Percentiles rank a stretch among this genome's conserved stretches.
phyloP scores from a whole-genome alignment of 1,139 yeast species.

The Hemisphaericaspora subhashii region DNA sequence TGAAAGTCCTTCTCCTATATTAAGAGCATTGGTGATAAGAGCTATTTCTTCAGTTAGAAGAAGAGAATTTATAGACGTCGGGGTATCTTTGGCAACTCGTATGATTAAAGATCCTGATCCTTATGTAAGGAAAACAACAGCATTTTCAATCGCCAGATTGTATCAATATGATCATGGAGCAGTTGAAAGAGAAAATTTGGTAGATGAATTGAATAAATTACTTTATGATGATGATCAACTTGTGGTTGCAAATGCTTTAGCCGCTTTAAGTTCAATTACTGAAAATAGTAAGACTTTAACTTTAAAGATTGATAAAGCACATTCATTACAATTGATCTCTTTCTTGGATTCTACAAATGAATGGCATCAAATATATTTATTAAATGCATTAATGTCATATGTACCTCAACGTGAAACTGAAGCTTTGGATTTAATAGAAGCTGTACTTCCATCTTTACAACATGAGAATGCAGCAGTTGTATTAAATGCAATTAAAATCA shows the following conservation, averaged over 20 bases:
- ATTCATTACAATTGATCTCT: slow-evolving; percentile 53
- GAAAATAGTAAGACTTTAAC: slow-evolving; percentile 52
- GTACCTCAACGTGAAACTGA: slow-evolving; percentile 70
- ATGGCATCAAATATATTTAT: slow-evolving; percentile 77
- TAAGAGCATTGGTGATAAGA: slow-evolving; percentile 55
- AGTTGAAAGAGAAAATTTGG: slow-evolving; percentile 47
- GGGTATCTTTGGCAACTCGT: slow-evolving; percentile 21
- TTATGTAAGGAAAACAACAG: slow-evolving; percentile 67
- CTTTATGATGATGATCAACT: slow-evolving; percentile 57
- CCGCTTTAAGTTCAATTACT: slow-evolving; percentile 66
- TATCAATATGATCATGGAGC: slow-evolving; percentile 56
- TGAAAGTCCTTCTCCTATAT: slow-evolving; percentile 32
- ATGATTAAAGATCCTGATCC: slow-evolving; percentile 57
- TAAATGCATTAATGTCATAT: slow-evolving; percentile 66
- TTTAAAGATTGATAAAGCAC: slow-evolving; percentile 55
- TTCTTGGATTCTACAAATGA: slow-evolving; percentile 62
- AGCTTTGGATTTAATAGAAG: slow-evolving; percentile 66
- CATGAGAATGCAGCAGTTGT: slow-evolving; percentile 85
- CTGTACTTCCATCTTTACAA: slow-evolving; percentile 70
- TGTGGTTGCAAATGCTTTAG: slow-evolving; percentile 73
- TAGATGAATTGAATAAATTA: slow-evolving; percentile 57
- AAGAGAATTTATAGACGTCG: slow-evolving; percentile 46
- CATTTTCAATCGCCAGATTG: slow-evolving; percentile 67
- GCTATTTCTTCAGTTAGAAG: slow-evolving; percentile 63
- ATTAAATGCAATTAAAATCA: slow-evolving; percentile 69